These are phyloP conservation scores for Geotrichum restrictum DNA, from an alignment of 1,139 yeast species.

Conservation along the genomic window DNA sequence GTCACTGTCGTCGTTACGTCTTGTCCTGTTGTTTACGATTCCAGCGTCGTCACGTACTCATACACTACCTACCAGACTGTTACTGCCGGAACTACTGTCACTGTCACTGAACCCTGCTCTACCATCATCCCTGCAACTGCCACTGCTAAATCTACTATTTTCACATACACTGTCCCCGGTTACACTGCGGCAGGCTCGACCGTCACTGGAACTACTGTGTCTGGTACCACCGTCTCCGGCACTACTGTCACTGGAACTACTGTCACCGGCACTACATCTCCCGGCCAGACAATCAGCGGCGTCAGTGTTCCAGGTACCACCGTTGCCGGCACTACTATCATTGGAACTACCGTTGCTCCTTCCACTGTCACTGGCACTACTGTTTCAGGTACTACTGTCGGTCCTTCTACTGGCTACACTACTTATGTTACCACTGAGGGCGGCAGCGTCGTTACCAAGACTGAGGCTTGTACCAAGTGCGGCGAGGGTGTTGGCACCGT, in stretches of 20 bases:
- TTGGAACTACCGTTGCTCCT: neutral
- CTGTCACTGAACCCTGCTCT: slow-evolving; percentile 21
- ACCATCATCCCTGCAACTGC: slow-evolving; percentile 2
- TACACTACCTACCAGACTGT: slow-evolving; percentile 17
- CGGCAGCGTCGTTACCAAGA: neutral
- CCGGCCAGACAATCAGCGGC: neutral
- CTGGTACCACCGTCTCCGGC: slow-evolving; percentile 6
- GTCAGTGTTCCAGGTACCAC: neutral
- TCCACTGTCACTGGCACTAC: slow-evolving; percentile 12
- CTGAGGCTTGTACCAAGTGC: too few species aligned
- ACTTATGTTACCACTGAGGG: neutral
- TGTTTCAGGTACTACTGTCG: neutral
- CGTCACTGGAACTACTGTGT: slow-evolving; percentile 9
- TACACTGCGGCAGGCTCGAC: slow-evolving; percentile 8
- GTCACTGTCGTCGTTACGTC: slow-evolving; percentile 7
- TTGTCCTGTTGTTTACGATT: slow-evolving; percentile 9
- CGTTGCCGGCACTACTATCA: neutral
- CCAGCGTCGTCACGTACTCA: neutral
- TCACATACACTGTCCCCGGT: slow-evolving; percentile 10
- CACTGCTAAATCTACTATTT: slow-evolving; percentile 1
- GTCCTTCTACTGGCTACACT: neutral
- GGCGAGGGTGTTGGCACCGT: neutral
- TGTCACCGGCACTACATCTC: neutral
- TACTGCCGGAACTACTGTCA: slow-evolving; percentile 13
- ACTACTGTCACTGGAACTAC: slow-evolving; percentile 4